A percentile compares a stretch with the other conserved stretches of the same genome.
Evolutionary conservation across 2,329 filamentous ascomycete species (phyloP).

Genomic region (Pseudocercospora pini-densiflorae): DNA sequence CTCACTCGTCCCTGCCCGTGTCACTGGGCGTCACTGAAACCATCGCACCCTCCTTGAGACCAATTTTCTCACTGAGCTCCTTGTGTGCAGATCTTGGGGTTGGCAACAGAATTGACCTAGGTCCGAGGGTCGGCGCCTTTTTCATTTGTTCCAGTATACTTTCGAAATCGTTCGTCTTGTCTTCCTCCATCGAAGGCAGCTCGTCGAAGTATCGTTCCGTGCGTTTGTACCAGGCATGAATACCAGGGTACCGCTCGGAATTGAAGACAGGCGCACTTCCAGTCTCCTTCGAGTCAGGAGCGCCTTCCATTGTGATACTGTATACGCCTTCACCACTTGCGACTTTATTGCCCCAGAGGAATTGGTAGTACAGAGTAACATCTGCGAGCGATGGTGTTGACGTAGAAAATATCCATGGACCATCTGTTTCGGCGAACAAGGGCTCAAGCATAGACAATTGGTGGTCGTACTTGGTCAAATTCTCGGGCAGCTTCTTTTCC

Average conservation of each 20-base stretch:
- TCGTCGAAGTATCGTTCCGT: constrained; percentile 41
- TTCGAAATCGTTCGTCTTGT: constrained; percentile 26
- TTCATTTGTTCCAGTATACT: constrained; percentile 36
- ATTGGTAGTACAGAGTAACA: constrained; percentile 45
- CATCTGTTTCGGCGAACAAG: constrained; percentile 34
- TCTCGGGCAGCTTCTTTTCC: constrained; percentile 45
- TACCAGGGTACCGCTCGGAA: constrained; percentile 41
- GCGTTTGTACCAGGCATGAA: constrained; percentile 43
- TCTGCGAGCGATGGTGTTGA: constrained; percentile 43
- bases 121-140: constrained; percentile 29
- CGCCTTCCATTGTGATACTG: constrained; percentile 44
- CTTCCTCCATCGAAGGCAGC: constrained; percentile 37
- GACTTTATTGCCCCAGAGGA: constrained; percentile 47
- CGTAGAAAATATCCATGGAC: constrained; percentile 44
- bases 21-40: constrained; percentile 47
- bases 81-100: constrained; percentile 34
- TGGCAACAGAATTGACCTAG: constrained; percentile 37
- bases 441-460: constrained; percentile 46
- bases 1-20: constrained; percentile 43
- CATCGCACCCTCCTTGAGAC: constrained; percentile 37
- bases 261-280: constrained; percentile 42
- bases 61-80: constrained; percentile 38
- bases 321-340: constrained; percentile 41
- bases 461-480: constrained; percentile 44
- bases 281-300: constrained; percentile 34